Conservation (phyloP, 208 protist species). For the Crithidia expoeki region DNA sequence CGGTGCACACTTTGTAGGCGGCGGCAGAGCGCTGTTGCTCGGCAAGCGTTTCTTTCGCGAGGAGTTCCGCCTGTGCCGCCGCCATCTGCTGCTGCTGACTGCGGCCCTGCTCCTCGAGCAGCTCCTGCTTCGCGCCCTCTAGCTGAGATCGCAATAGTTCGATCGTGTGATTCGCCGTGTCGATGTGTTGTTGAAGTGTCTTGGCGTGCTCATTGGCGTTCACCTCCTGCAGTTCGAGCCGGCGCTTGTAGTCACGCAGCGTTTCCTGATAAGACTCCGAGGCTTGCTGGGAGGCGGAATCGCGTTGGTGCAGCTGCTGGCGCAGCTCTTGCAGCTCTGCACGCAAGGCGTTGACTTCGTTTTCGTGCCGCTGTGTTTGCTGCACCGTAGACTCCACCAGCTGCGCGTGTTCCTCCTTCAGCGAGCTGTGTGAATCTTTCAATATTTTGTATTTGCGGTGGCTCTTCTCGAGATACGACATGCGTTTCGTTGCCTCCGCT, state of each 20-base stretch:
- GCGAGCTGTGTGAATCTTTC: conserved; percentile 45
- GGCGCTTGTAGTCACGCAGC: conserved; percentile 45
- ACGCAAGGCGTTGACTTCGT: conserved; percentile 27
- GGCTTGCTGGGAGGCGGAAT: conserved; percentile 45
- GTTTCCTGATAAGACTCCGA: conserved; percentile 39
- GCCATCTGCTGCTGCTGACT: conserved; percentile 54
- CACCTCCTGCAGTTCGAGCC: conserved; percentile 42
- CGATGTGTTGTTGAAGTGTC: conserved; percentile 42
- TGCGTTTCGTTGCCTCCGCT: conserved; percentile 59
- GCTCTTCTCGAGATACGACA: conserved; percentile 62
- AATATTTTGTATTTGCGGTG: conserved; percentile 77
- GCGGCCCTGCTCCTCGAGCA: conserved; percentile 53
- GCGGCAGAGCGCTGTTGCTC: conserved; percentile 55
- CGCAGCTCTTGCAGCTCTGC: conserved; percentile 37
- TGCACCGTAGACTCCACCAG: conserved; percentile 14
- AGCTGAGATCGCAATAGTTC: conserved; percentile 58
- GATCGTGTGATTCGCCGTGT: conserved; percentile 64
- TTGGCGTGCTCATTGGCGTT: conserved; percentile 34
- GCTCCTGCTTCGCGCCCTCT: conserved; percentile 52
- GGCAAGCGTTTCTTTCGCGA: conserved; percentile 44
- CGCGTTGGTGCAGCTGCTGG: conserved; percentile 43
- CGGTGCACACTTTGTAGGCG: conserved; percentile 47
- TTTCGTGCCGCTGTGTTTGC: conserved; percentile 30
- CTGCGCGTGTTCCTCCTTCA: conserved; percentile 40
- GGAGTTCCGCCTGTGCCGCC: conserved; percentile 48